Evolutionary conservation across 1,284 basidiomycete genomes (phyloP), one percentile per base, ranked within the genome.

Genomic region (Tilletia caries): DNA sequence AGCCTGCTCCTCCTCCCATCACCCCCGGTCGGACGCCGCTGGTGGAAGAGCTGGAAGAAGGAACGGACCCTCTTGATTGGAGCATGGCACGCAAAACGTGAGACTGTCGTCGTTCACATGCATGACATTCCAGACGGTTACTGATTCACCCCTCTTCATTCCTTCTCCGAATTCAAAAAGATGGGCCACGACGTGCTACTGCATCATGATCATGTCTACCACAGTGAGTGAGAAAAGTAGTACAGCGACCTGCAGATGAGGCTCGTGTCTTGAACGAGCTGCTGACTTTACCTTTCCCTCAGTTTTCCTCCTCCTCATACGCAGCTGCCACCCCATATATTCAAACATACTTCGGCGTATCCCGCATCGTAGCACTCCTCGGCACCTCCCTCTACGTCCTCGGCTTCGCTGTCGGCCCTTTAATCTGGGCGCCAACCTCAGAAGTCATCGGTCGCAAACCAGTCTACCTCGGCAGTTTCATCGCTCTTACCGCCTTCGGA

Each of bases 391-490:
- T 74, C 0, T 76, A 75, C 37, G 71, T 76, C 32, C 71, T 70
- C n/a, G 75, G 75, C 1, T 76, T 73, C 60, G 71, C 73, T 0
- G 70, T 72, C 6, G 75, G 75, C 1, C 75, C 75, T 2, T 58
- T 74, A 64, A 13, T 76, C 12, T 76, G 73, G 73, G 73, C 71
- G 3, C 75, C 75, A 18, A 50, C 74, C 3, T 73, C 71, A 4
- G 75, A 76, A 25, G 52, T 73, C 2, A 23, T 65, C 34, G 64
- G 64, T 18, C 64, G 64, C 58, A 62, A 62, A 29, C 58, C 58
- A 13, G 58, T 62, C 27, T 67, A 67, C 29, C 15, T 67, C 13
- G 66, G 46, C 48, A 41, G 41, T 33, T 67, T 67, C 48, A 20
- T 58, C 29, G 41, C 44, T 1, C 64, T 62, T n/a, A 68, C 65